These are phyloP conservation scores for Tilletia setariae DNA, from an alignment of 1,284 basidiomycete species.

Conservation along the genomic window DNA sequence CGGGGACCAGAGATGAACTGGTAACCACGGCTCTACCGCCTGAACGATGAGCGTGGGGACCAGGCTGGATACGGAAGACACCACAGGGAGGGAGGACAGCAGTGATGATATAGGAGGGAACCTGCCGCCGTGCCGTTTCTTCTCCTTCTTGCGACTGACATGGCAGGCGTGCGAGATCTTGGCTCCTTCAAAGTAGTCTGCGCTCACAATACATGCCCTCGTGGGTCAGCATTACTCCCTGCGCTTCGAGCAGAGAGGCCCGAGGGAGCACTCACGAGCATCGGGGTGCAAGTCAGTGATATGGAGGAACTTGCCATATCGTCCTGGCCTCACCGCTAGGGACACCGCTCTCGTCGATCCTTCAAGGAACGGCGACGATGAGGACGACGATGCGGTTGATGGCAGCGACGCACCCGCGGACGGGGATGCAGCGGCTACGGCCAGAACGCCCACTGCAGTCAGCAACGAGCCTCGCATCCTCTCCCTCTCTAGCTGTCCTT, in stretches of 20 bases:
- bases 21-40: not conserved
- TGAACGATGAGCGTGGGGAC: not conserved
- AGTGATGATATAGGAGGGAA: not conserved
- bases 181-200: slow-evolving; percentile 3
- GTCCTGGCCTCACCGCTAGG: not conserved
- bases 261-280: slow-evolving; percentile 59
- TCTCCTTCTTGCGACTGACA: slow-evolving; percentile 31
- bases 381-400: too few relatives aligned
- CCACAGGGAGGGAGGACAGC: not conserved
- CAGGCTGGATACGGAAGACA: not conserved
- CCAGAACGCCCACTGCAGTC: too few relatives aligned
- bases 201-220: not conserved
- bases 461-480: too few relatives aligned
- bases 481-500: too few relatives aligned
- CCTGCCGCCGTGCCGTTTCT: slow-evolving; percentile 34
- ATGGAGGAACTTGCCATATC: slow-evolving; percentile 67
- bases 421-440: too few relatives aligned
- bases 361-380: not conserved
- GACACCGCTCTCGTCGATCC: not conserved
- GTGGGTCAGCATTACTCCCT: not conserved
- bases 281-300: slow-evolving; percentile 81
- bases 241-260: slow-evolving; percentile 33
- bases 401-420: too few relatives aligned
- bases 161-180: slow-evolving; percentile 4
- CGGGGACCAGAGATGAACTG: too few relatives aligned